These are phyloP conservation scores for Aristolochia contorta DNA, from an alignment of 164 flowering plant genomes.

Conservation along the genomic window DNA sequence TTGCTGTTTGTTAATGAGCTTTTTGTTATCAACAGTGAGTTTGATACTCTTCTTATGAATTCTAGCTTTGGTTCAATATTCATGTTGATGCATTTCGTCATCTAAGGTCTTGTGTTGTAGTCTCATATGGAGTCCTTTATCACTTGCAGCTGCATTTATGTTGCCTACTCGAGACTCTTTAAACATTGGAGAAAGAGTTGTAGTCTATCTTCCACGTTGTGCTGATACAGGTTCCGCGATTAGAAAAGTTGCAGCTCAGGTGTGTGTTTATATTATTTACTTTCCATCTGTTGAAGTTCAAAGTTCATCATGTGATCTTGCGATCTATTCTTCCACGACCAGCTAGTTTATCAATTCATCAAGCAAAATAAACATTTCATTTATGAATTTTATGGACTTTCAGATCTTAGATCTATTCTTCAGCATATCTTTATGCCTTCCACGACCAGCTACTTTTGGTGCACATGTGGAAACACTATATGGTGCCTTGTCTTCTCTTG, in stretches of 20 bases:
- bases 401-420: slow-evolving; percentile 90
- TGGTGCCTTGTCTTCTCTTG: slow-evolving; percentile 77
- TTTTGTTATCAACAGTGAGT: neutral
- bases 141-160: slow-evolving; percentile 55
- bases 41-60: too few relatives aligned
- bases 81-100: too few relatives aligned
- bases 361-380: too few relatives aligned
- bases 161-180: slow-evolving; percentile 88
- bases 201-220: slow-evolving; percentile 91
- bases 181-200: slow-evolving; percentile 76
- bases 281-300: neutral
- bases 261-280: slow-evolving; percentile 14
- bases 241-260: slow-evolving; percentile 84
- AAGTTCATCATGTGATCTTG: neutral
- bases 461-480: slow-evolving; percentile 59
- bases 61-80: too few relatives aligned
- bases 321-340: neutral
- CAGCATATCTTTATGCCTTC: slow-evolving; percentile 82
- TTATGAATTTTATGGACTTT: neutral
- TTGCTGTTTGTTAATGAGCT: neutral
- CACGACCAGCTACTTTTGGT: slow-evolving; percentile 42
- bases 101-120: too few relatives aligned
- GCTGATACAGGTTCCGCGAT: slow-evolving; percentile 88
- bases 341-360: neutral
- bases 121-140: slow-evolving; percentile 1